Percentiles rank a stretch among this genome's conserved stretches.
phyloP scores from a whole-genome alignment of 306 rosid species.

The Prunus salicina region DNA sequence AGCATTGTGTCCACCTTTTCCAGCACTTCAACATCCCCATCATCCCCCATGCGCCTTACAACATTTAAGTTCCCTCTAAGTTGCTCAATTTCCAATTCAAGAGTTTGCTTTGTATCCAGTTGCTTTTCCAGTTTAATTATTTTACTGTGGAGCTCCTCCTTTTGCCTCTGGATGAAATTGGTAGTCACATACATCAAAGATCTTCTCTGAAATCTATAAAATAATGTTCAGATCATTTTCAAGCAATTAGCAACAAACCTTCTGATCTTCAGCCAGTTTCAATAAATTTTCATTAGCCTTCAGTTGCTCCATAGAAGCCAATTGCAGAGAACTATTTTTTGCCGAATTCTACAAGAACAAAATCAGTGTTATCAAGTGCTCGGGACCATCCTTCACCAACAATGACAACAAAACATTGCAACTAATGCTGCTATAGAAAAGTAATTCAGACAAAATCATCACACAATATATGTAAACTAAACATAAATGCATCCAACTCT shows the following conservation, averaged over 20 bases:
- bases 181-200: conserved; percentile 30
- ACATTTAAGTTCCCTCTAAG: conserved; percentile 75
- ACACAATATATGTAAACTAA: neutral
- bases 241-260: conserved; percentile 54
- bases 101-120: conserved; percentile 75
- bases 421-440: conserved; percentile 11
- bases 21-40: conserved; percentile 75
- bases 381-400: conserved; percentile 13
- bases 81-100: conserved; percentile 90
- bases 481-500: neutral
- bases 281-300: conserved; percentile 71
- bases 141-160: conserved; percentile 74
- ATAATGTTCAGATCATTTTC: conserved; percentile 22
- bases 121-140: conserved; percentile 73
- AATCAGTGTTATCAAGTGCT: conserved; percentile 13
- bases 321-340: conserved; percentile 66
- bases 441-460: neutral
- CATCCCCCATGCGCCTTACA: conserved; percentile 77
- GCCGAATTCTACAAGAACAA: conserved; percentile 52
- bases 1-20: conserved; percentile 60
- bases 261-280: conserved; percentile 91
- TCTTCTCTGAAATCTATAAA: conserved; percentile 25
- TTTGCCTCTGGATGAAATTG: conserved; percentile 69
- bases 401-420: neutral
- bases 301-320: conserved; percentile 83